Base-by-base conservation (phyloP, 345 rosid species). In the Microthlaspi erraticum region DNA sequence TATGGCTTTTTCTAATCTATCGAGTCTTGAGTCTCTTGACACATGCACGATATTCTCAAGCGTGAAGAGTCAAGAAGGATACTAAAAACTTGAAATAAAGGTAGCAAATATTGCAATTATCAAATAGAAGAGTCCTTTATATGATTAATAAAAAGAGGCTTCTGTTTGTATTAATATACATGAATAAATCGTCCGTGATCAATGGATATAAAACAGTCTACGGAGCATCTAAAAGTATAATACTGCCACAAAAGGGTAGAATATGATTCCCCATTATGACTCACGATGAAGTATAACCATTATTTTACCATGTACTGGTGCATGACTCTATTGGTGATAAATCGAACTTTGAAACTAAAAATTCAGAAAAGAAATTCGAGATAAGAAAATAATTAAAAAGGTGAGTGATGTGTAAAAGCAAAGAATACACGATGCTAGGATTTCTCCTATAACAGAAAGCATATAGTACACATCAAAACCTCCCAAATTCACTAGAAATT, bases 241-340 rank as follows among this genome's bases (percentile, higher is more conserved):
- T 75, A 60, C 58, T 68, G 68, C 68, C 64, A 68, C 33, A 38
- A 61, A 66, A 53, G 51, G 12, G 52, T 60, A 60, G 78, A 68
- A 74, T 68, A 60, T 14, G 78, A 74, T 74, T 68, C 78, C 34
- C 73, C 68, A 60, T 67, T 74, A 68, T 60, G 32, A 10, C 36
- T 53, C 74, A 68, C 69, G 56, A 75, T 60, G 69, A 37, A 68
- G 5, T 44, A 37, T 74, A 74, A 74, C 78, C 73, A 60, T 52
- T 60, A 20, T 66, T 66, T 74, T 32, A 8, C 41, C 32, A 58
- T 65, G 67, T 58, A 39, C 53, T 57, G 19, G 18, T 65, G 19
- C 58, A 49, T 57, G 66, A 36, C 59, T 66, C 60, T 57, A 57
- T 48, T 48, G 53, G 64, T 56, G 42, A 72, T 33, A 57, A 14